Evolutionary conservation across 2,329 filamentous ascomycete species (phyloP).

Genomic region (Mycosphaerella arachidis): DNA sequence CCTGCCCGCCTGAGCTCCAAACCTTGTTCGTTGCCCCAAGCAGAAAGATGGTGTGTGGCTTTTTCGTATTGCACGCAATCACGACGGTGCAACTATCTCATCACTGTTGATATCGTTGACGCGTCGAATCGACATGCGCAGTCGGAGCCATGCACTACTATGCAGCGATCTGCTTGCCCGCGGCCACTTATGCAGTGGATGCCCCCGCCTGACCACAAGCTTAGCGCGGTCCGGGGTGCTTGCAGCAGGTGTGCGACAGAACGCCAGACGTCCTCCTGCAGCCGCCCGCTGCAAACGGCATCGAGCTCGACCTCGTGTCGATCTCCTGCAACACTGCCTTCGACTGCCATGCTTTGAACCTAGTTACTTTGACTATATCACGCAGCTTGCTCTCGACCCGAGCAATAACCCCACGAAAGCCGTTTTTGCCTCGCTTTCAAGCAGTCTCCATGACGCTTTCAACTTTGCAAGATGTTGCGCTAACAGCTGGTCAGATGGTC

Average conservation of each 20-base stretch:
- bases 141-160: conserved; percentile 25
- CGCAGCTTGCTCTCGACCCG: conserved; percentile 1
- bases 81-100: conserved; percentile 9
- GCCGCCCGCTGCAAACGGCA: conserved; percentile 20
- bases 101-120: conserved; percentile 13
- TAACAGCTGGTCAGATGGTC: conserved; percentile 70
- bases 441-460: not conserved
- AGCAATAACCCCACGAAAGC: conserved; percentile 1
- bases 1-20: conserved; percentile 12
- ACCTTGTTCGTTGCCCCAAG: conserved; percentile 9
- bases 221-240: conserved; percentile 25
- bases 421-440: not conserved
- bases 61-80: conserved; percentile 18
- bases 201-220: conserved; percentile 32
- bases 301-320: conserved; percentile 20
- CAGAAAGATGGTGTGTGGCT: conserved; percentile 22
- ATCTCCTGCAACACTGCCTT: conserved; percentile 18
- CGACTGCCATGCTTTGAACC: conserved; percentile 6
- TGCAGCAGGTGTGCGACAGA: conserved; percentile 19
- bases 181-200: conserved; percentile 31
- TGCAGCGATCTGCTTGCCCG: conserved; percentile 20
- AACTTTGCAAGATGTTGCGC: conserved; percentile 26
- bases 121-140: conserved; percentile 15
- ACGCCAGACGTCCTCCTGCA: conserved; percentile 15
- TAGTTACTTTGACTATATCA: conserved; percentile 6